Percentiles rank a stretch among this genome's conserved stretches.
These are phyloP conservation scores for Lentithecium fluviatile DNA, from an alignment of 495 filamentous ascomycete species.

Conservation along the genomic window DNA sequence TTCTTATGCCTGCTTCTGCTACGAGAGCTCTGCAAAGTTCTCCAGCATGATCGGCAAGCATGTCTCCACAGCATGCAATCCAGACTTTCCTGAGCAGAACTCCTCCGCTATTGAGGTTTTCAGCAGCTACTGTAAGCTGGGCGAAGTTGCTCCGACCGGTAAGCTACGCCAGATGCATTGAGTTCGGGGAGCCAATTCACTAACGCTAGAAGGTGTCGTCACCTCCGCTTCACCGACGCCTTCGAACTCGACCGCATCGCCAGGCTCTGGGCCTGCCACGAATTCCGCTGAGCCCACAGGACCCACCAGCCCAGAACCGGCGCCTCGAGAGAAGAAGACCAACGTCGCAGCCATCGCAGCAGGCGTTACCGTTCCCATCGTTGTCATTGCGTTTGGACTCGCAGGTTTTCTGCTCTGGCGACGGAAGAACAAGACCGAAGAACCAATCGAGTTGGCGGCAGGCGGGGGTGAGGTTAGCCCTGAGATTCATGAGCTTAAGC, in stretches of 20 bases:
- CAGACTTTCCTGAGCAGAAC: slow-evolving; percentile 1
- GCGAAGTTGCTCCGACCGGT: slow-evolving; percentile 3
- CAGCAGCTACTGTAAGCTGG: slow-evolving; percentile 14
- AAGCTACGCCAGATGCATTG: neutral
- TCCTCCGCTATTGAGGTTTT: slow-evolving; percentile 12
- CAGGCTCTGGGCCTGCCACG: neutral
- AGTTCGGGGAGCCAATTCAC: too few species aligned
- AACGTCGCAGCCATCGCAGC: slow-evolving; percentile 1
- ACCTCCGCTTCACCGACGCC: neutral
- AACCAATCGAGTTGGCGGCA: neutral
- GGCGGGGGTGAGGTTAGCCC: too few species aligned
- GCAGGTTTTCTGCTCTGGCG: slow-evolving; percentile 1
- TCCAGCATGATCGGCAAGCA: slow-evolving; percentile 20
- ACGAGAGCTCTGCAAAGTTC: slow-evolving; percentile 11
- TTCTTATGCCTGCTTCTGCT: slow-evolving; percentile 23
- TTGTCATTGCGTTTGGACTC: neutral
- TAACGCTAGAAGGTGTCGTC: too few species aligned
- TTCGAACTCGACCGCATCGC: neutral
- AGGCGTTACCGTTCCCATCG: slow-evolving; percentile 3
- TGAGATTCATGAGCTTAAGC: too few species aligned
- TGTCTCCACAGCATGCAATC: slow-evolving; percentile 12
- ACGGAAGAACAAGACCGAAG: neutral
- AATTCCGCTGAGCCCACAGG: neutral
- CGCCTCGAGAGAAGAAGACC: neutral
- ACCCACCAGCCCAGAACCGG: neutral